A percentile compares a stretch with the other conserved stretches of the same genome.
Evolutionary conservation across 1,139 yeast genomes (phyloP).

Genomic region (Zygosaccharomyces pseudobailii): DNA sequence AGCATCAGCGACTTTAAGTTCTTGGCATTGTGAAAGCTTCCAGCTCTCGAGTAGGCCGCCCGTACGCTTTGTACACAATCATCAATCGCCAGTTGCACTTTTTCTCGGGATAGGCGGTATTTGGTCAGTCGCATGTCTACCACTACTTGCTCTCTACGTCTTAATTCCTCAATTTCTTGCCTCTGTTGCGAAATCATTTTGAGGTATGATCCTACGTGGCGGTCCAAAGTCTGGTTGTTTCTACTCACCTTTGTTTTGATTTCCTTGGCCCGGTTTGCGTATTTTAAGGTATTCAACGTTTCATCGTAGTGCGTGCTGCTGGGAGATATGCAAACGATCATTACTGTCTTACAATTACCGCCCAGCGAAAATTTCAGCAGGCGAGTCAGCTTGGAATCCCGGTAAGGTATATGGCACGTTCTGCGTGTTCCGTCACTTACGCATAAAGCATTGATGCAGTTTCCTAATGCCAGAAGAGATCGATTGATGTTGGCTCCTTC

Average conservation of each 20-base stretch:
- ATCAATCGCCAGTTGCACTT: conserved; percentile 39
- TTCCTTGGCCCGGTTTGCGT: conserved; percentile 87
- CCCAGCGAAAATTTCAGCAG: conserved; percentile 85
- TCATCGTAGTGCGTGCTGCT: conserved; percentile 85
- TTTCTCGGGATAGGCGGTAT: conserved; percentile 35
- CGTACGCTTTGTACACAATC: conserved; percentile 41
- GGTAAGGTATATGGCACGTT: conserved; percentile 71
- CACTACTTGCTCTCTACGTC: conserved; percentile 48
- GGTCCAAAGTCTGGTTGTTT: conserved; percentile 70
- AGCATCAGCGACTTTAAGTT: conserved; percentile 40
- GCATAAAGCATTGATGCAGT: conserved; percentile 89
- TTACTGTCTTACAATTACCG: conserved; percentile 89
- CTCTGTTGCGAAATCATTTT: conserved; percentile 83
- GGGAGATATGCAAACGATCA: conserved; percentile 93
- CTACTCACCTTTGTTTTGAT: conserved; percentile 76
- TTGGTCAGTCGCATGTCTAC: conserved; percentile 38
- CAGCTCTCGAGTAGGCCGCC: conserved; percentile 41
- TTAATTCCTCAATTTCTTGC: conserved; percentile 66
- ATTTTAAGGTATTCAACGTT: conserved; percentile 81
- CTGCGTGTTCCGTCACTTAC: conserved; percentile 21
- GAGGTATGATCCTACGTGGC: conserved; percentile 84
- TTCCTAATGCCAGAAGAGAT: conserved; percentile 83
- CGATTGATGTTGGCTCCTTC: conserved; percentile 94
- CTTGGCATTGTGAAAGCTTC: conserved; percentile 46
- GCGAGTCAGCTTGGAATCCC: conserved; percentile 86